Conservation (phyloP, 495 filamentous ascomycete genomes). For the Cryomyces minteri region DNA sequence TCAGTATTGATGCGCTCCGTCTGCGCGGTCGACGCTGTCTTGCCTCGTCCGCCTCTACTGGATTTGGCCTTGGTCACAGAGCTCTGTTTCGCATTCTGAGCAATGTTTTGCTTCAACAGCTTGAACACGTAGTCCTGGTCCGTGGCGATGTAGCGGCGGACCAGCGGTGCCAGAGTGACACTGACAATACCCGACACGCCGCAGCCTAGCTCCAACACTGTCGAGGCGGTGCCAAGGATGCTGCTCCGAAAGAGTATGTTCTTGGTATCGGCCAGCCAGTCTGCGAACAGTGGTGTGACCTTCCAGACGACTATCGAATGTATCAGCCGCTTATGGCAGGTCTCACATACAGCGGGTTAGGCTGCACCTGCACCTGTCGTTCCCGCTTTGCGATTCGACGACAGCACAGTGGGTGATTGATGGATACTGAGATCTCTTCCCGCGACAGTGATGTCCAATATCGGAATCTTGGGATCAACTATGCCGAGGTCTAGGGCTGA, state of each 20-base stretch:
- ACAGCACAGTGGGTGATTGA: constrained; percentile 70
- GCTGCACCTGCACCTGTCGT: constrained; percentile 75
- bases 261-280: constrained; percentile 49
- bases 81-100: constrained; percentile 30
- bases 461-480: constrained; percentile 45
- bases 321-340: background rate
- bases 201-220: constrained; percentile 68
- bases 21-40: background rate
- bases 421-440: constrained; percentile 56
- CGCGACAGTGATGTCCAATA: constrained; percentile 49
- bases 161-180: constrained; percentile 37
- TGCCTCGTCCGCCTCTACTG: background rate
- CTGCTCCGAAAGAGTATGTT: constrained; percentile 45
- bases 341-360: background rate
- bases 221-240: constrained; percentile 35
- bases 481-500: constrained; percentile 69
- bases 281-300: constrained; percentile 69
- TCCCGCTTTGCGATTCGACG: constrained; percentile 57
- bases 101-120: constrained; percentile 55
- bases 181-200: constrained; percentile 67
- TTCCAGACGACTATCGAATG: constrained; percentile 59
- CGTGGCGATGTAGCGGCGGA: constrained; percentile 57
- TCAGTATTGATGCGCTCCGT: constrained; percentile 2
- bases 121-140: constrained; percentile 76
- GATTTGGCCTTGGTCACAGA: background rate